Percentiles rank a stretch among this genome's conserved stretches.
Conservation (phyloP, 352 stramenopile species). For the Phytophthora macrochlamydospora region DNA sequence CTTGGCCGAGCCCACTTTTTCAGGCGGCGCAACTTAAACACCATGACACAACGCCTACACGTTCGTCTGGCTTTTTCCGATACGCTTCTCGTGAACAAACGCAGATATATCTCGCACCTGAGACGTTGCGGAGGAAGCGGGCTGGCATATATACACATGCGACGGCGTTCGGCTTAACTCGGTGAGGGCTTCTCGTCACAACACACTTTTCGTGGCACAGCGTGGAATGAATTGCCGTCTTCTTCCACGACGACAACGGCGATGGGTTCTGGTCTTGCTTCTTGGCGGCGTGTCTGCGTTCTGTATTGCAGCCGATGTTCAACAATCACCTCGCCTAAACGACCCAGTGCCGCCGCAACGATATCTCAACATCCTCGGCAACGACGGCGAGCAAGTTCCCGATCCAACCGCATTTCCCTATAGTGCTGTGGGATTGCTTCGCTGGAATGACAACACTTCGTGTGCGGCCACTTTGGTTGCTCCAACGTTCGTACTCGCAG, state of each 20-base stretch:
- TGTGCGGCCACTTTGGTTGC: slow-evolving; percentile 68
- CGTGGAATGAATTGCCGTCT: slow-evolving; percentile 8
- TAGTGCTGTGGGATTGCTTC: slow-evolving; percentile 54
- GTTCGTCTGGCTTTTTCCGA: too few relatives aligned
- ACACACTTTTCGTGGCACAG: slow-evolving; percentile 17
- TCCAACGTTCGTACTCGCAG: slow-evolving; percentile 51
- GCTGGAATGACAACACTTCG: slow-evolving; percentile 45
- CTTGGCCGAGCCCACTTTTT: too few relatives aligned
- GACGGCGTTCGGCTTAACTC: slow-evolving; percentile 8
- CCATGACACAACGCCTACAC: background rate
- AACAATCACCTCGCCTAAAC: slow-evolving; percentile 3
- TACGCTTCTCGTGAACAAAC: background rate
- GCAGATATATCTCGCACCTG: background rate
- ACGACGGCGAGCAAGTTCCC: slow-evolving; percentile 44
- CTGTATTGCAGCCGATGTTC: background rate
- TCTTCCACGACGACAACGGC: slow-evolving; percentile 10
- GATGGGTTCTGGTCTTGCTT: slow-evolving; percentile 6
- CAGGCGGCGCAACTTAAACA: background rate
- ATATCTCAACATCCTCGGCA: slow-evolving; percentile 50
- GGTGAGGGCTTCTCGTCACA: slow-evolving; percentile 4
- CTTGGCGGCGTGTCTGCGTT: slow-evolving; percentile 11
- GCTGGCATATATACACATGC: slow-evolving; percentile 8
- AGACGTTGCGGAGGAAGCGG: slow-evolving; percentile 10
- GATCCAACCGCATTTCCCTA: slow-evolving; percentile 53
- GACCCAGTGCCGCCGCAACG: slow-evolving; percentile 23